Percentiles rank a stretch among this genome's conserved stretches.
Conservation (phyloP, 805 yeast genomes). For the Yamadazyma sp. region DNA sequence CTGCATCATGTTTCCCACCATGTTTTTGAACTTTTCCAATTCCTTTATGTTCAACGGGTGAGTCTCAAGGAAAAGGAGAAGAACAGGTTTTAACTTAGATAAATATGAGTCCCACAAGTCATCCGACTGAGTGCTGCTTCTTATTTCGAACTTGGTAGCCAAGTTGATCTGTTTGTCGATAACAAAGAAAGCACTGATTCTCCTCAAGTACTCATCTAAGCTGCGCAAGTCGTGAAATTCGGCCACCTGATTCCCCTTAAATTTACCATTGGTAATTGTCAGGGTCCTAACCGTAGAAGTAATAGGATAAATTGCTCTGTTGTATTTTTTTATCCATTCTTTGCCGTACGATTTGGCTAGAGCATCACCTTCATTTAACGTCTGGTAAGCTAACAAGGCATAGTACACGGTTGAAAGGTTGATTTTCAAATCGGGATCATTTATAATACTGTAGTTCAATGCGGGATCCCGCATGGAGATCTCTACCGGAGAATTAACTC, state of each 20-base stretch:
- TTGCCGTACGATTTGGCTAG: conserved; percentile 63
- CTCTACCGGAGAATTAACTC: conserved; percentile 86
- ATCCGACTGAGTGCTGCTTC: conserved; percentile 59
- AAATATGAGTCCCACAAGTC: conserved; percentile 76
- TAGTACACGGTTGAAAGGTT: conserved; percentile 78
- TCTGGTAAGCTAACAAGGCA: conserved; percentile 75
- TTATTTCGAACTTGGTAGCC: conserved; percentile 62
- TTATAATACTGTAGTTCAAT: conserved; percentile 48
- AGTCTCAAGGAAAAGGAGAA: conserved; percentile 48
- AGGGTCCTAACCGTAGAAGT: conserved; percentile 37
- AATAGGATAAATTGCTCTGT: conserved; percentile 66
- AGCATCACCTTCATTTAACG: conserved; percentile 63
- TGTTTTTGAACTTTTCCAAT: conserved; percentile 55
- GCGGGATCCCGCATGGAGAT: conserved; percentile 64
- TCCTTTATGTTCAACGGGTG: conserved; percentile 41
- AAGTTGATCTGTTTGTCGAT: conserved; percentile 68
- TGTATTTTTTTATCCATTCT: conserved; percentile 71
- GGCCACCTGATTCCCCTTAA: conserved; percentile 20
- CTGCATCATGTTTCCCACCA: conserved; percentile 69
- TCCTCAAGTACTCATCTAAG: conserved; percentile 56
- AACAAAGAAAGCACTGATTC: conserved; percentile 72
- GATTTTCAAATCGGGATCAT: conserved; percentile 39
- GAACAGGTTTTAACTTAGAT: conserved; percentile 57
- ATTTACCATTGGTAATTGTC: conserved; percentile 10
- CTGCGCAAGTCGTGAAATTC: conserved; percentile 31